Conservation (phyloP, 768 basidiomycete genomes). For the Nevesoporus exiguus region DNA sequence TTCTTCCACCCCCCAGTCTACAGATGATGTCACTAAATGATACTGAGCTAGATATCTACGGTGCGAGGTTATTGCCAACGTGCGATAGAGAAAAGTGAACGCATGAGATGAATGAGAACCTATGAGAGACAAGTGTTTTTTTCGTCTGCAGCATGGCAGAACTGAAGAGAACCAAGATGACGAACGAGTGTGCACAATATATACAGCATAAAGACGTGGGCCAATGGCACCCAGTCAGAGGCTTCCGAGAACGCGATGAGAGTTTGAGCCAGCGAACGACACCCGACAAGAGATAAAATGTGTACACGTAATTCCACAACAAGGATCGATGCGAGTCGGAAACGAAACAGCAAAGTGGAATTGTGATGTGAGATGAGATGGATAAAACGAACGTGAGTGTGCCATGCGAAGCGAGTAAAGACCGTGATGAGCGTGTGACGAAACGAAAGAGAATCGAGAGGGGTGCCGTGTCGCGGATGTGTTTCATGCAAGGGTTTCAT, state of each 20-base stretch:
- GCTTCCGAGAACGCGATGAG: neutral
- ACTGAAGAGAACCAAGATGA: neutral
- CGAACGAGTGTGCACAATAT: constrained; percentile 8
- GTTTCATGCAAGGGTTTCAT: constrained; percentile 8
- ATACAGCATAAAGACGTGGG: constrained; percentile 22
- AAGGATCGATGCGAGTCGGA: constrained; percentile 18
- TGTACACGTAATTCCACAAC: constrained; percentile 36
- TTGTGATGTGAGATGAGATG: constrained; percentile 3
- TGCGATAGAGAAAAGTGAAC: neutral
- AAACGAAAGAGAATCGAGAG: neutral
- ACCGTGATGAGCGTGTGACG: constrained; percentile 6
- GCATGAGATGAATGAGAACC: neutral
- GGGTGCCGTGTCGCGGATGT: constrained; percentile 1
- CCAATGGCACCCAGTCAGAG: neutral
- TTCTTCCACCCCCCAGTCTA: constrained; percentile 21
- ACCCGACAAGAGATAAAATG: constrained; percentile 17
- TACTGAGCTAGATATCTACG: constrained; percentile 19
- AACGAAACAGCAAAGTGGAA: constrained; percentile 12
- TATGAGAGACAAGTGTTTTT: constrained; percentile 1
- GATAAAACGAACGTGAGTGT: constrained; percentile 10
- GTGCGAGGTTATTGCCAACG: constrained; percentile 4
- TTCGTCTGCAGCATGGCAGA: neutral
- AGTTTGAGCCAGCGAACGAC: constrained; percentile 9
- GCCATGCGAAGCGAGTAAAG: constrained; percentile 13
- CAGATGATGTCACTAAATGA: constrained; percentile 23